These are phyloP conservation scores for Skeletonema costatum DNA, from an alignment of 108 stramenopile genomes.

Conservation along the genomic window DNA sequence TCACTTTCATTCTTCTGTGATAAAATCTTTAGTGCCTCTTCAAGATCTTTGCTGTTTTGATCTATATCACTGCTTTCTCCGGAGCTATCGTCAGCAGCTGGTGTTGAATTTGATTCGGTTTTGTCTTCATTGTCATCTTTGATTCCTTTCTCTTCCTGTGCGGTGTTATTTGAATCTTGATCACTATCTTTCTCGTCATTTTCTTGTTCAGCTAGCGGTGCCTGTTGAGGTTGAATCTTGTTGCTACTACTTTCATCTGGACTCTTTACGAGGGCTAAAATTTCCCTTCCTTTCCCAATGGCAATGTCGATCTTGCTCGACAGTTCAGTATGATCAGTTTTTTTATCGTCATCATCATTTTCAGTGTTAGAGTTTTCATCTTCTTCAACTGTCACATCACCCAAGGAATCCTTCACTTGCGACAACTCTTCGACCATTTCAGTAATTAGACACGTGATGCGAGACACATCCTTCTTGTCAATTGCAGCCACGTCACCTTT, in stretches of 20 bases:
- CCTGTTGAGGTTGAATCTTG: background rate
- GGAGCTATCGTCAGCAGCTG: background rate
- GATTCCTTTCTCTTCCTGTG: background rate
- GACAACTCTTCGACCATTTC: conserved; percentile 27
- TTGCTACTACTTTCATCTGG: background rate
- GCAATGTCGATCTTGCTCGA: conserved; percentile 13
- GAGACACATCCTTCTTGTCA: background rate
- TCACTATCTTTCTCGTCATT: background rate
- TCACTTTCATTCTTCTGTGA: conserved; percentile 41
- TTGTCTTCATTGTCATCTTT: background rate
- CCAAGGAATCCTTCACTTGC: conserved; percentile 10
- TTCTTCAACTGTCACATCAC: conserved; percentile 10
- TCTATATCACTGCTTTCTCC: conserved; percentile 1
- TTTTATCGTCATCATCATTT: conserved; percentile 13
- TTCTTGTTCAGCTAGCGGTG: background rate
- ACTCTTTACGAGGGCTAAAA: conserved; percentile 14
- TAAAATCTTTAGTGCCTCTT: conserved; percentile 33
- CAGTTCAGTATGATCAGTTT: conserved; percentile 4
- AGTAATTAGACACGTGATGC: conserved; percentile 15
- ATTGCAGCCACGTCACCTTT: conserved; percentile 1
- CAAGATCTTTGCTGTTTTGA: conserved; percentile 10
- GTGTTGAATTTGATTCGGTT: background rate
- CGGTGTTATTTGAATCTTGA: background rate
- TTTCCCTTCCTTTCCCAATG: conserved; percentile 23
- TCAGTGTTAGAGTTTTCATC: conserved; percentile 15